Evolutionary conservation across 345 rosid species (phyloP), one percentile per base, ranked within the genome.

Genomic region (Zanthoxylum bungeanum): DNA sequence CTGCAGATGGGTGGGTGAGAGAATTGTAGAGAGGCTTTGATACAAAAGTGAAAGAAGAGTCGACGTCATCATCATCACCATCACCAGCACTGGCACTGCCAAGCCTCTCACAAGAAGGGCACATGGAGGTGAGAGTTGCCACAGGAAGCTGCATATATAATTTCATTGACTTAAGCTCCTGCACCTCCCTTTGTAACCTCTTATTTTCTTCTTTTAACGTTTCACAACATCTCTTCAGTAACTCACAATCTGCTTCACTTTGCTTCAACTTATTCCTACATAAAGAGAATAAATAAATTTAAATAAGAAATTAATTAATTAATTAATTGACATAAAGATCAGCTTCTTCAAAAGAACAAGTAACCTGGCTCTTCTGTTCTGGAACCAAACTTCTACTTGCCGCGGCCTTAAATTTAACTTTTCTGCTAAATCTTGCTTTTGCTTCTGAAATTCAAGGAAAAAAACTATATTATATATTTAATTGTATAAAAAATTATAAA

Each of bases 351-450:
- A 74, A 37, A 71, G 66, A 40, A 28, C 50, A n/a, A 24, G n/a
- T 61, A 66, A 89, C 95, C 95, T 85, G 72, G 95, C 95, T 78
- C 95, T 80, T 71, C 95, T 82, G 79, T 89, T 89, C 57, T 89
- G 95, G 77, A 89, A 89, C 95, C 95, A 89, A 28, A 89, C 95
- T 81, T 89, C 95, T 12, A 89, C 92, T 67, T 89, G 95, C 24
- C 95, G 81, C 61, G 89, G 89, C 60, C 88, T 83, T 64, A 89
- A 88, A 78, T 86, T 86, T 77, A 89, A 60, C 69, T 77, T 83
- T 39, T 83, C 84, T 16, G 94, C 88, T 55, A 89, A 71, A 56
- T 76, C 88, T 74, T 82, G 85, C 80, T 89, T 89, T 73, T 84
- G 89, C 65, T 76, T 83, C 93, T 89, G 64, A 36, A 49, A 58